Evolutionary conservation across 495 filamentous ascomycete genomes (phyloP), one percentile per base, ranked within the genome.

Genomic region (Rusavskia elegans): DNA sequence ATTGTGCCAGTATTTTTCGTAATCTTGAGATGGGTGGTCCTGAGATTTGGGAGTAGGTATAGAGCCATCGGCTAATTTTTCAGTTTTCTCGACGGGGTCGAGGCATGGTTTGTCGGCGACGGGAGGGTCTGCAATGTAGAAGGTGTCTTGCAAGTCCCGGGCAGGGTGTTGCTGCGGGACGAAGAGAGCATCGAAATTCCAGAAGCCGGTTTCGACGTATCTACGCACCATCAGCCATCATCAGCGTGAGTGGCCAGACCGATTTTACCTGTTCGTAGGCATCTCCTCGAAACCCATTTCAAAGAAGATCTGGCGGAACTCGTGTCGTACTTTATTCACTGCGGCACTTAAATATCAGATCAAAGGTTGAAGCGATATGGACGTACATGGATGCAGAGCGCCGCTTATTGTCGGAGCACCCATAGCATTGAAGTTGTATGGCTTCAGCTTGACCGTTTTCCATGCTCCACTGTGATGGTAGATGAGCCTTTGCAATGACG

Each of bases 231-330:
- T 72, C 19, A 68, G 64, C 67, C 66, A 66, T 49, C 37, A 8
- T 0, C 25, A 10, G 7, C 1, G 7, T 5, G 9, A 17, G 9
- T 21, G 17, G 13, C 11, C n/a, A 39, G 50, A 16, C 9, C 5
- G 49, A 45, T 45, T 53, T 21, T 59, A 81, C 68, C 75, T 70
- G 57, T 79, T 78, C 5, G 85, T 89, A 16, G 84, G 79, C 85
- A 90, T 90, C 64, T 90, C 85, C 50, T 81, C 77, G 67, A 89
- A 89, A 35, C 84, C 84, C 74, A 84, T 84, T 60, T 93, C 88
- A 68, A 98, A 98, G 80, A 97, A 96, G 65, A 96, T 95, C 62
- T 87, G 84, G 44, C 92, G 77, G 76, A 97, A 93, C 67, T 96
- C 92, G 53, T 83, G 74, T 45, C 89, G 82, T 54, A 96, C 89